These are phyloP conservation scores for Sporothrix pallida DNA, from an alignment of 2,329 filamentous ascomycete species.

Conservation along the genomic window DNA sequence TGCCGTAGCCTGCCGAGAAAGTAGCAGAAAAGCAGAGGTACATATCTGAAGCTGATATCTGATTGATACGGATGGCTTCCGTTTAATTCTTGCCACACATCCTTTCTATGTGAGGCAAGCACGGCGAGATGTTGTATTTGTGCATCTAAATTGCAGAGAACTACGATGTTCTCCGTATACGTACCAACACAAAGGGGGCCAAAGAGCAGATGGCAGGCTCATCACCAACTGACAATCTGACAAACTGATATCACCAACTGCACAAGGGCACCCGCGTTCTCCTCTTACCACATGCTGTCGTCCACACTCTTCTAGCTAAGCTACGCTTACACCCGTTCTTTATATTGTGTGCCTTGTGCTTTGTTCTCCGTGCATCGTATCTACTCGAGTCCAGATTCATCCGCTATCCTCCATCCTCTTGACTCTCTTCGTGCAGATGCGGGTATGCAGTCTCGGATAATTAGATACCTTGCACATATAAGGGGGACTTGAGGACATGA, in stretches of 20 bases:
- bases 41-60: not conserved
- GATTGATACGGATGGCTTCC: not conserved
- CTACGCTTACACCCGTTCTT: not conserved
- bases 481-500: not conserved
- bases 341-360: constrained; percentile 3
- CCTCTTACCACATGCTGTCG: not conserved
- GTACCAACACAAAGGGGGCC: not conserved
- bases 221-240: not conserved
- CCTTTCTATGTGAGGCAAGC: not conserved
- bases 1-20: constrained; percentile 13
- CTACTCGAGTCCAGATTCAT: not conserved
- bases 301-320: not conserved
- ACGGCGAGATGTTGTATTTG: not conserved
- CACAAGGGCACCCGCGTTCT: not conserved
- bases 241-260: not conserved
- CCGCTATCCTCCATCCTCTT: no score
- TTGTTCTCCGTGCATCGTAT: not conserved
- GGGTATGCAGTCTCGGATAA: constrained; percentile 8
- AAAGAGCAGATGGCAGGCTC: not conserved
- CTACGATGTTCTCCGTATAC: no score
- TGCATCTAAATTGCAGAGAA: not conserved
- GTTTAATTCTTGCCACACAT: not conserved
- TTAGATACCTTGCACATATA: not conserved
- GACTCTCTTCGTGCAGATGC: not conserved
- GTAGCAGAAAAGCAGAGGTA: not conserved